Evolutionary conservation across 805 yeast genomes (phyloP).

Genomic region (Saccharomycopsis lassenensis): DNA sequence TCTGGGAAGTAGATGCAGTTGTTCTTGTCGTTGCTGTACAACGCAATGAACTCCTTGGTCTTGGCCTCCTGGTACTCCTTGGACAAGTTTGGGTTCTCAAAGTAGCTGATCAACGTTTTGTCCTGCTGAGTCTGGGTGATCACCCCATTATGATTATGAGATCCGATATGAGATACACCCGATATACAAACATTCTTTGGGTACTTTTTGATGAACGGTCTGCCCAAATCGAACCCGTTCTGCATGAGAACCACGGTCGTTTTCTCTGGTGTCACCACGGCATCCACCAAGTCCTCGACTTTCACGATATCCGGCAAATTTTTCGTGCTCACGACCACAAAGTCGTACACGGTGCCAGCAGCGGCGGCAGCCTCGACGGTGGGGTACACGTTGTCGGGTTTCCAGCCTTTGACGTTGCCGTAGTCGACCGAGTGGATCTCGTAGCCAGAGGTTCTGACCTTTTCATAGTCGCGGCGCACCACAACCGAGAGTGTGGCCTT

Average conservation of each 20-base stretch:
- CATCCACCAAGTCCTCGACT: slow-evolving; percentile 39
- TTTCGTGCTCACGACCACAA: slow-evolving; percentile 51
- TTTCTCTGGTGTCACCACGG: slow-evolving; percentile 31
- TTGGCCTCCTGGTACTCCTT: slow-evolving; percentile 25
- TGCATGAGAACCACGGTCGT: slow-evolving; percentile 48
- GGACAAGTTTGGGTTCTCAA: slow-evolving; percentile 29
- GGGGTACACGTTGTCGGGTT: slow-evolving; percentile 37
- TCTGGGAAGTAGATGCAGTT: slow-evolving; percentile 19
- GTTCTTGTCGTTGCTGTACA: not conserved
- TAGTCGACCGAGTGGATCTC: slow-evolving; percentile 50
- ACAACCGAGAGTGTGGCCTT: slow-evolving; percentile 46
- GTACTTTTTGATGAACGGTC: slow-evolving; percentile 37
- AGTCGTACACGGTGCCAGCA: slow-evolving; percentile 35
- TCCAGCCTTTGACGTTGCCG: slow-evolving; percentile 43
- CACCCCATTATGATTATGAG: slow-evolving; percentile 39
- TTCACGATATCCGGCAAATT: slow-evolving; percentile 53
- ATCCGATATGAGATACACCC: slow-evolving; percentile 54
- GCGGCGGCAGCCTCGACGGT: slow-evolving; percentile 33
- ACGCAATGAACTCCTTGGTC: slow-evolving; percentile 28
- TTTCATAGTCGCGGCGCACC: slow-evolving; percentile 51
- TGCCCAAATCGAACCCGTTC: slow-evolving; percentile 56
- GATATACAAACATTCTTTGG: slow-evolving; percentile 42
- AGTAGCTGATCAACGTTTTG: slow-evolving; percentile 38
- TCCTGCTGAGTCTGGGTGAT: slow-evolving; percentile 43
- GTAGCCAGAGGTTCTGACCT: slow-evolving; percentile 41